Evolutionary conservation across 2,329 filamentous ascomycete genomes (phyloP).

Genomic region (Colletotrichum lentis): DNA sequence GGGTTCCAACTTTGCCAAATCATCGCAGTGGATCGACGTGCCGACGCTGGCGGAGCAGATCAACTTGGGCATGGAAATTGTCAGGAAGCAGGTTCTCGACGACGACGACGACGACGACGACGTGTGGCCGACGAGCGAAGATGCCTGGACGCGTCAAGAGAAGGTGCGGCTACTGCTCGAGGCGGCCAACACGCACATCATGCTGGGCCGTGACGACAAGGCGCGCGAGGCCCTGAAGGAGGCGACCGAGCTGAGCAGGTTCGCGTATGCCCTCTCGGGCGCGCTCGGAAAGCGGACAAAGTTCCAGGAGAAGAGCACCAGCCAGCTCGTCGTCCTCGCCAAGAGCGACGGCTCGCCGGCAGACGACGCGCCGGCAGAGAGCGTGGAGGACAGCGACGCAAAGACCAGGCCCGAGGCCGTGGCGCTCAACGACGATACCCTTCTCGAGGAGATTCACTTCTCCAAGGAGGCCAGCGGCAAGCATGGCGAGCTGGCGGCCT

Average conservation of each 20-base stretch:
- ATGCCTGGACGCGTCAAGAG: conserved; percentile 56
- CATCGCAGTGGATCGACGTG: conserved; percentile 67
- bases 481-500: conserved; percentile 48
- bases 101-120: conserved; percentile 44
- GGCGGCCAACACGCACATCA: conserved; percentile 80
- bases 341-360: conserved; percentile 63
- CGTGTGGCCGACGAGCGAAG: conserved; percentile 48
- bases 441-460: conserved; percentile 84
- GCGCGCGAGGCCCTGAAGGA: conserved; percentile 75
- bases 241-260: conserved; percentile 72
- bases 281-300: conserved; percentile 85
- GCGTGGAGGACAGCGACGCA: conserved; percentile 40
- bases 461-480: conserved; percentile 59
- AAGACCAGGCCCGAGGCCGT: conserved; percentile 69
- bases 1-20: conserved; percentile 64
- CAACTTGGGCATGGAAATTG: conserved; percentile 52
- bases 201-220: conserved; percentile 81
- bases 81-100: conserved; percentile 51
- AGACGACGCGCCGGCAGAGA: conserved; percentile 31
- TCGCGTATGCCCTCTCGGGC: conserved; percentile 85
- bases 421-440: conserved; percentile 88
- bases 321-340: conserved; percentile 90
- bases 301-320: conserved; percentile 80
- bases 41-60: conserved; percentile 63
- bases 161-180: conserved; percentile 80